These are phyloP conservation scores for Areca catechu DNA, from an alignment of 176 grass and related monocot genomes.

Conservation along the genomic window DNA sequence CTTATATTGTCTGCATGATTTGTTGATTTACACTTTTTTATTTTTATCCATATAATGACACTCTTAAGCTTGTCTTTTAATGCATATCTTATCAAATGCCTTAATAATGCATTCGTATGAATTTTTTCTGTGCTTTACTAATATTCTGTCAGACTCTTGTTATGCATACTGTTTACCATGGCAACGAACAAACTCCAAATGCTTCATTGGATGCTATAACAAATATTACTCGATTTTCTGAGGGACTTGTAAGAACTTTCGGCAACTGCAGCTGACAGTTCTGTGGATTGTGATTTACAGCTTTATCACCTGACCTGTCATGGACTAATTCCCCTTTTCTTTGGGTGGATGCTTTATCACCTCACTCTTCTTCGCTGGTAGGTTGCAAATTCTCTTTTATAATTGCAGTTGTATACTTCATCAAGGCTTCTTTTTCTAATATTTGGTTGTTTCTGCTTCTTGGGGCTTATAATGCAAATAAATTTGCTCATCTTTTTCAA, in stretches of 20 bases:
- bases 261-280: no score
- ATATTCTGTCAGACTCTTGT: not conserved
- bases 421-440: not conserved
- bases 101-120: no score
- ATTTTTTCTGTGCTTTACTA: not conserved
- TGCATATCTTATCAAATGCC: no score
- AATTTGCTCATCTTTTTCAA: no score
- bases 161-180: conserved; percentile 13
- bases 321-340: not conserved
- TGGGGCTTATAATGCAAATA: no score
- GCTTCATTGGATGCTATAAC: conserved; percentile 45
- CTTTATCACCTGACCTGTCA: not conserved
- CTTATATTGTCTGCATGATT: no score
- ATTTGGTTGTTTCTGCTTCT: not conserved
- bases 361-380: conserved; percentile 68
- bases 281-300: no score
- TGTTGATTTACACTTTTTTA: no score
- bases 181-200: conserved; percentile 60
- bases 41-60: no score
- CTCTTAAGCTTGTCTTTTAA: no score
- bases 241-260: conserved; percentile 53
- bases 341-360: conserved; percentile 11
- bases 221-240: conserved; percentile 45
- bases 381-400: not conserved
- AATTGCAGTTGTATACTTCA: not conserved